Percentiles rank a stretch among this genome's conserved stretches.
These are phyloP conservation scores for Trichoderma pleuroti DNA, from an alignment of 2,329 filamentous ascomycete genomes.

Conservation along the genomic window DNA sequence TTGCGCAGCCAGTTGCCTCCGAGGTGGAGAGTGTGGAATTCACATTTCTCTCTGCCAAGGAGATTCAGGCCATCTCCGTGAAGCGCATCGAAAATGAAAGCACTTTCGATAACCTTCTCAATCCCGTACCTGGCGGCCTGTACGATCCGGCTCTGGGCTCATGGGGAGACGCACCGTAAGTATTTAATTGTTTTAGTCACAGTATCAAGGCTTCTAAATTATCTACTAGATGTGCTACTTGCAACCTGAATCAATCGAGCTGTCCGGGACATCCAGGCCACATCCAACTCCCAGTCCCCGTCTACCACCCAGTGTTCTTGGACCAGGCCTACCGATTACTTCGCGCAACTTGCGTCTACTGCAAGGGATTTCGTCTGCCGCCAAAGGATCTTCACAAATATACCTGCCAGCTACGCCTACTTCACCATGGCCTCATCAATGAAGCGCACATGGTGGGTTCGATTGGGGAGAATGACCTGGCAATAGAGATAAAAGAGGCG, in stretches of 20 bases:
- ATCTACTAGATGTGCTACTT: constrained; percentile 75
- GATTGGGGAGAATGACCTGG: constrained; percentile 43
- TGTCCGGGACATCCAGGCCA: constrained; percentile 95
- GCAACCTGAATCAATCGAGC: constrained; percentile 73
- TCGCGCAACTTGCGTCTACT: constrained; percentile 85
- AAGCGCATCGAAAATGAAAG: constrained; percentile 89
- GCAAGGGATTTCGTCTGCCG: constrained; percentile 79
- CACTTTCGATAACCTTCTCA: constrained; percentile 89
- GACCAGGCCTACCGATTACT: constrained; percentile 85
- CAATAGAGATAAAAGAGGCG: constrained; percentile 32
- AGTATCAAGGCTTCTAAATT: neutral
- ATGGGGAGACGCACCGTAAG: constrained; percentile 77
- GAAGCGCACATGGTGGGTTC: constrained; percentile 60
- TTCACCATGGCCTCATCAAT: constrained; percentile 77
- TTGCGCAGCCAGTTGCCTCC: constrained; percentile 78
- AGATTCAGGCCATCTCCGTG: constrained; percentile 86
- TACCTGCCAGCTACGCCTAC: constrained; percentile 76
- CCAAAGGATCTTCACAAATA: constrained; percentile 73
- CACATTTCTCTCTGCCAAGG: constrained; percentile 72
- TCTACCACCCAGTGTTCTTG: constrained; percentile 97
- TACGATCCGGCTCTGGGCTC: constrained; percentile 91
- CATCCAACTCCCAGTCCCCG: constrained; percentile 86
- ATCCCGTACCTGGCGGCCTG: constrained; percentile 84
- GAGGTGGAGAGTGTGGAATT: constrained; percentile 87
- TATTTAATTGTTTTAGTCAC: constrained; percentile 17